A percentile compares a stretch with the other conserved stretches of the same genome.
These are phyloP conservation scores for Microbotryomycetes sp. DNA, from an alignment of 1,284 basidiomycete genomes.

Conservation along the genomic window DNA sequence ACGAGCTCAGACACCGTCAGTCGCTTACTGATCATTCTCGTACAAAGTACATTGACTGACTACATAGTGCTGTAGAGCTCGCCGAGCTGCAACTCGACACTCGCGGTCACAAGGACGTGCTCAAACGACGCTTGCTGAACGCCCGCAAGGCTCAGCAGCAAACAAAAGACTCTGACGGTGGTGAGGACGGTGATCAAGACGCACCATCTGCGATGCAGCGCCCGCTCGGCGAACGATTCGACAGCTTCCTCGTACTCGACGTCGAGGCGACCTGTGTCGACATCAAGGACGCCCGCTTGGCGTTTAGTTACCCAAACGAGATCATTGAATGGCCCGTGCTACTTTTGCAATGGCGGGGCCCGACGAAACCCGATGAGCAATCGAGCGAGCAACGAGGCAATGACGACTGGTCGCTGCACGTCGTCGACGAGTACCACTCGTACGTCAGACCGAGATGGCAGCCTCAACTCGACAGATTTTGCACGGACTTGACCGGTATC, in stretches of 20 bases:
- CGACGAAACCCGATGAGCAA: slow-evolving; percentile 1
- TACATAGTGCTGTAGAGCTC: slow-evolving; percentile 14
- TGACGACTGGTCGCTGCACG: slow-evolving; percentile 47
- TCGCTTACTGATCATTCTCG: neutral
- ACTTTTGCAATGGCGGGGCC: slow-evolving; percentile 61
- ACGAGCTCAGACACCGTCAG: neutral
- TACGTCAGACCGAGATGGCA: slow-evolving; percentile 84
- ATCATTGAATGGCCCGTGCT: slow-evolving; percentile 90
- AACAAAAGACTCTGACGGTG: neutral
- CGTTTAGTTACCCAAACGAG: slow-evolving; percentile 68
- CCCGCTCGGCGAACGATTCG: slow-evolving; percentile 32
- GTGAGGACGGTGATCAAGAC: slow-evolving; percentile 9
- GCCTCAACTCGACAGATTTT: slow-evolving; percentile 73
- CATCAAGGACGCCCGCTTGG: slow-evolving; percentile 13
- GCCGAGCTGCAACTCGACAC: slow-evolving; percentile 35
- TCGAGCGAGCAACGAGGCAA: neutral
- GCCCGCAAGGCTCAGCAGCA: slow-evolving; percentile 11
- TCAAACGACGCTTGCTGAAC: slow-evolving; percentile 30
- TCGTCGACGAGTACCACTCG: slow-evolving; percentile 72
- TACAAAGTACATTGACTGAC: neutral
- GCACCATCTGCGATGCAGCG: slow-evolving; percentile 7
- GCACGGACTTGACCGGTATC: slow-evolving; percentile 80
- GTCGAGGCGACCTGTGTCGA: slow-evolving; percentile 82
- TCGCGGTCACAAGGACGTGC: slow-evolving; percentile 37
- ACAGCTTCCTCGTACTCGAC: slow-evolving; percentile 54